phyloP scores from a whole-genome alignment of 2,329 filamentous ascomycete genomes.

The Aspergillus pseudoviridinutans region DNA sequence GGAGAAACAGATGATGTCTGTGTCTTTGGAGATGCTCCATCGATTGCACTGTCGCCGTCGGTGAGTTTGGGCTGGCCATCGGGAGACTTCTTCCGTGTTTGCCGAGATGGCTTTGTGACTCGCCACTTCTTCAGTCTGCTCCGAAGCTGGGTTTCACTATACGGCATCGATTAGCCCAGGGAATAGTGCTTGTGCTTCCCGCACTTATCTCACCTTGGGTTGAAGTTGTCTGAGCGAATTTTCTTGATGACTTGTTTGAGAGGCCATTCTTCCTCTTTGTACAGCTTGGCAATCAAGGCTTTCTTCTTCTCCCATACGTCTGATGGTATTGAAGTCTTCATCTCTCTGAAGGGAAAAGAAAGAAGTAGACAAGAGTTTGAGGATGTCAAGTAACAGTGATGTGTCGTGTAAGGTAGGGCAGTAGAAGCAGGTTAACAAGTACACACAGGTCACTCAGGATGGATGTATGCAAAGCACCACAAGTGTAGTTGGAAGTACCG shows the following conservation, averaged over 20 bases:
- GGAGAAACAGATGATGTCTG: conserved; percentile 10
- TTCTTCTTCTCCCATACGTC: conserved; percentile 45
- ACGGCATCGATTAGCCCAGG: neutral
- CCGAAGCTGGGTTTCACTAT: conserved; percentile 42
- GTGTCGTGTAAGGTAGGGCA: conserved; percentile 1
- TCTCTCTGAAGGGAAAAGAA: conserved; percentile 13
- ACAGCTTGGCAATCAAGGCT: conserved; percentile 37
- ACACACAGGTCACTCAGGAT: neutral
- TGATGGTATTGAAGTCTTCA: conserved; percentile 42
- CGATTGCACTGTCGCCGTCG: conserved; percentile 19
- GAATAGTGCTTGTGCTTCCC: neutral
- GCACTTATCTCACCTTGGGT: conserved; percentile 36
- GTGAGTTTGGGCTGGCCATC: conserved; percentile 13
- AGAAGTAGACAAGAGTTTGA: neutral
- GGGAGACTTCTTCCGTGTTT: conserved; percentile 38
- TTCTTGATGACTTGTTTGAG: conserved; percentile 44
- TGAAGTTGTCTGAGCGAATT: conserved; percentile 40
- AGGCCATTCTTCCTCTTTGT: conserved; percentile 44
- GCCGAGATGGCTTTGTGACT: conserved; percentile 43
- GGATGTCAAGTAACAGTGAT: conserved; percentile 1
- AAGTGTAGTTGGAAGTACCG: neutral
- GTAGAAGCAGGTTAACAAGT: neutral
- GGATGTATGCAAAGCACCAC: too few relatives aligned
- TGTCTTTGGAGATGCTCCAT: conserved; percentile 14
- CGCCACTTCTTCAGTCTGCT: conserved; percentile 45